These are phyloP conservation scores for Irpex rosettiformis DNA, from an alignment of 1,284 basidiomycete genomes.

Conservation along the genomic window DNA sequence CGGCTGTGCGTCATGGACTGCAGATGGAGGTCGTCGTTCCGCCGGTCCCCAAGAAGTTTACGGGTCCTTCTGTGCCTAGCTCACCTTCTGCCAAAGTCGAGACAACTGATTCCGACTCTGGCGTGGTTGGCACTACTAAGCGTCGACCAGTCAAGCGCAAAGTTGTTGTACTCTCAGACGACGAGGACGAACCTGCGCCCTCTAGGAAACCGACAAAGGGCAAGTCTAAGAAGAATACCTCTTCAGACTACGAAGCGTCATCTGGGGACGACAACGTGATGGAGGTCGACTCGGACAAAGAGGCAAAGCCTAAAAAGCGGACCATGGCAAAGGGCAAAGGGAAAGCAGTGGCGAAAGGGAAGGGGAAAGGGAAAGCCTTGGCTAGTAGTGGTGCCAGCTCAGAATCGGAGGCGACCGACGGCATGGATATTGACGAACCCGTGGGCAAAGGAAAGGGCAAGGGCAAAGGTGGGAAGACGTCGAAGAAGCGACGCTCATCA, in stretches of 20 bases:
- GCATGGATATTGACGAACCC: slow-evolving; percentile 57
- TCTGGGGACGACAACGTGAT: slow-evolving; percentile 24
- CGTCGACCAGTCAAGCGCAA: slow-evolving; percentile 1
- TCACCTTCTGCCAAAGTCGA: slow-evolving; percentile 22
- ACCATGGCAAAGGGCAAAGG: slow-evolving; percentile 9
- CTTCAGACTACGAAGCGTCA: slow-evolving; percentile 40
- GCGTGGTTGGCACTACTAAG: too few relatives aligned
- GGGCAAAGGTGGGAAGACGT: slow-evolving; percentile 23
- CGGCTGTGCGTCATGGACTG: slow-evolving; percentile 36
- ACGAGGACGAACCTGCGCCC: slow-evolving; percentile 30
- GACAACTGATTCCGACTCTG: slow-evolving; percentile 32
- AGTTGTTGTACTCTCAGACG: slow-evolving; percentile 42
- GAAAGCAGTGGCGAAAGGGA: slow-evolving; percentile 19
- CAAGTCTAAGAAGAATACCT: slow-evolving; percentile 23
- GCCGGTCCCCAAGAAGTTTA: slow-evolving; percentile 15
- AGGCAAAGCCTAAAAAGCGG: slow-evolving; percentile 16
- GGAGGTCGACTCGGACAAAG: slow-evolving; percentile 25
- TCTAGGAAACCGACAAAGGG: not conserved
- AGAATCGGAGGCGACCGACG: slow-evolving; percentile 26
- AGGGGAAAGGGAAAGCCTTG: slow-evolving; percentile 14
- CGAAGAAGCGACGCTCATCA: slow-evolving; percentile 42
- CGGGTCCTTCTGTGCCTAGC: slow-evolving; percentile 13
- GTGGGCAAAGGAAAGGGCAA: slow-evolving; percentile 29
- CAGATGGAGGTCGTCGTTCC: slow-evolving; percentile 53
- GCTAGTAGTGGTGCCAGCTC: slow-evolving; percentile 17